Base-by-base conservation (phyloP, 352 stramenopile species). In the Phytophthora europaea region DNA sequence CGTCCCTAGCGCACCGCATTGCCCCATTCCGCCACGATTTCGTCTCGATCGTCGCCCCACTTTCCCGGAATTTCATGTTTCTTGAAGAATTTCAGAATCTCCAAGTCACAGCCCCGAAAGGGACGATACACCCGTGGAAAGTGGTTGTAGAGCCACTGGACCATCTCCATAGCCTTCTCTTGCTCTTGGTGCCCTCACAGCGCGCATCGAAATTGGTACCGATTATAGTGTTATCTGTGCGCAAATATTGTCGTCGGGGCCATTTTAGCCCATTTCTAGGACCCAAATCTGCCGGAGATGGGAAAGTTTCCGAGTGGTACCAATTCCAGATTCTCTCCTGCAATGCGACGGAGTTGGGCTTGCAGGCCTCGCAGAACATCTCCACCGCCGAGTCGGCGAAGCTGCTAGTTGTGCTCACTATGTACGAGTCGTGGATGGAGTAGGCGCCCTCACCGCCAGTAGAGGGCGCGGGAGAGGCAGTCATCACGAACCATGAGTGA, bases 361-460 rank as follows among this genome's bases (percentile, higher is more conserved):
- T 57, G 33, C 52, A 62, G 8, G 62, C 52, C 3, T 38, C 4
- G 13, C 38, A 53, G 52, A 69, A 69, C 34, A 57, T 61, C 52
- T 69, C 62, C 62, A 57, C 52, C 10, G 62, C 26, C 10, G 62
- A 63, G 40, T 62, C 62, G 52, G 57, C 23, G 40, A 69, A 69
- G 36, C 36, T 23, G 8, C 16, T 60, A 9, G 18, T 22, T 5
- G n/a, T 15, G 45, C 26, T 7, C 18, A 52, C 4, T 23, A 52
- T 26, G 18, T 26, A 6, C 45, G 45, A 9, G 45, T 52, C 45
- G 45, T 26, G 20, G 45, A 26, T 15, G 18, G 6, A 12, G 5
- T 26, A 12, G 45, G 45, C 36, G 36, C 8, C 36, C 12, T 43
- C 36, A 18, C 36, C 9, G 36, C 12, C 16, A 16, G 16, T 15